phyloP scores from a whole-genome alignment of 805 yeast species.

The Cyberlindnera bimundalis region DNA sequence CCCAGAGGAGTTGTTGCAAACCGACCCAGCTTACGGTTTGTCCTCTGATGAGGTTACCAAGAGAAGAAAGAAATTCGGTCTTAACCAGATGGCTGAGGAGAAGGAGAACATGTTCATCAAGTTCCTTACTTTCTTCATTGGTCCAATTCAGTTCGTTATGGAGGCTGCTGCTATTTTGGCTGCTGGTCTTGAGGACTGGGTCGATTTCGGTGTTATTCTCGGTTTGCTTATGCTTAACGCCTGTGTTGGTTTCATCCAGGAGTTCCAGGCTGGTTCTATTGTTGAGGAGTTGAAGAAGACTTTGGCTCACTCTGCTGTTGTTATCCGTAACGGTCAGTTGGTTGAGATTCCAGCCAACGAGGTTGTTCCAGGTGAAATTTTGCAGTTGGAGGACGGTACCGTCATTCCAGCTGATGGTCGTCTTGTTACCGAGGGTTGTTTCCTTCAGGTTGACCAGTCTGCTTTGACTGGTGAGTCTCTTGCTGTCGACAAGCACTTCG shows the following conservation, averaged over 20 bases:
- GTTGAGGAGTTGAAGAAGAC: conserved; percentile 96
- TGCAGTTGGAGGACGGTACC: conserved; percentile 89
- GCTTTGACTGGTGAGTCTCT: conserved; percentile 97
- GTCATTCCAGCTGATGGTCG: conserved; percentile 94
- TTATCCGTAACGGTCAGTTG: conserved; percentile 77
- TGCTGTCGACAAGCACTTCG: conserved; percentile 88
- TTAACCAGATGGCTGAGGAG: conserved; percentile 89
- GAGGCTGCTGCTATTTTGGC: conserved; percentile 95
- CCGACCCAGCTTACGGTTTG: conserved; percentile 78
- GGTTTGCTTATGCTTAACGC: conserved; percentile 86
- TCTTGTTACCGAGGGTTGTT: conserved; percentile 77
- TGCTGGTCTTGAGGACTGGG: conserved; percentile 97
- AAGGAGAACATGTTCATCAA: conserved; percentile 73
- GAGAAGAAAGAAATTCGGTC: conserved; percentile 89
- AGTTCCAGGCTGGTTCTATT: conserved; percentile 97
- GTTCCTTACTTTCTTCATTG: conserved; percentile 84
- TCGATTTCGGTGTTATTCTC: conserved; percentile 96
- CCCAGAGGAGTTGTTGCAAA: conserved; percentile 81
- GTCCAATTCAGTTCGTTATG: conserved; percentile 97
- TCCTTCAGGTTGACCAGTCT: conserved; percentile 92
- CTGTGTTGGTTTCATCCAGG: conserved; percentile 93
- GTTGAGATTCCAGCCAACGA: conserved; percentile 77
- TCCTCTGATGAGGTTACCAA: conserved; percentile 70
- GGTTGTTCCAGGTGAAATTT: conserved; percentile 92
- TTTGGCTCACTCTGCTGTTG: conserved; percentile 83